Base-by-base conservation (phyloP, 2,329 filamentous ascomycete species). In the Simplicillium sp. region DNA sequence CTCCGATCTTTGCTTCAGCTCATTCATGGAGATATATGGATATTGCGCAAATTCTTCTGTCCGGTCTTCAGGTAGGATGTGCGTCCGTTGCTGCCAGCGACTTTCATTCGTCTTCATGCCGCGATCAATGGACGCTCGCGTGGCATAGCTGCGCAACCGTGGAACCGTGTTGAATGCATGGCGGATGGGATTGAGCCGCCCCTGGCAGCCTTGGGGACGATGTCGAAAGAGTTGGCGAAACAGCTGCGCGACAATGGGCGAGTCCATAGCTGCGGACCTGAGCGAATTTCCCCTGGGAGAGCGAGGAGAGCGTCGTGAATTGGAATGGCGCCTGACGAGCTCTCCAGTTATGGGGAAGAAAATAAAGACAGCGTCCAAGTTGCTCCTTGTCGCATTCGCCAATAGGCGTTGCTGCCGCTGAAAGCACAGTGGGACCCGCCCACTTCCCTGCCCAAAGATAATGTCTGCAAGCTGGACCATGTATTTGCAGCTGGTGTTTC, bases 211-310 rank as follows among this genome's bases (percentile, higher is more conserved):
- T 13, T 52, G 51, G 2, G 60, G 54, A 7, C 60, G 55, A 54
- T 89, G 85, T 35, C 79, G 78, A 54, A 94, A 94, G 34, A 97
- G 77, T 67, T 87, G 85, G 54, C 84, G 79, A 55, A 96, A 90
- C 57, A 95, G 73, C 57, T 82, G 83, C 37, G 77, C 77, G 49
- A 88, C 73, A 46, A 86, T 68, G 44, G 83, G 82, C 14, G 86
- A 89, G 66, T 95, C 88, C 88, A 95, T 94, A 50, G 49, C 49
- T 38, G 38, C 35, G 15, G 31, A 16, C 13, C 31, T 11, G 42
- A n/a, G 38, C 20, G 3, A 31, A n/a, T 38, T 36, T 12, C 25
- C 13, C 2, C 25, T 17, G 28, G 14, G 35, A 16, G 8, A 25
- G 36, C 3, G 20, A 11, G 16, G 32, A 25, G 18, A 7, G 35